Conservation (phyloP, 1,139 yeast genomes). For the Candida glucosophila region DNA sequence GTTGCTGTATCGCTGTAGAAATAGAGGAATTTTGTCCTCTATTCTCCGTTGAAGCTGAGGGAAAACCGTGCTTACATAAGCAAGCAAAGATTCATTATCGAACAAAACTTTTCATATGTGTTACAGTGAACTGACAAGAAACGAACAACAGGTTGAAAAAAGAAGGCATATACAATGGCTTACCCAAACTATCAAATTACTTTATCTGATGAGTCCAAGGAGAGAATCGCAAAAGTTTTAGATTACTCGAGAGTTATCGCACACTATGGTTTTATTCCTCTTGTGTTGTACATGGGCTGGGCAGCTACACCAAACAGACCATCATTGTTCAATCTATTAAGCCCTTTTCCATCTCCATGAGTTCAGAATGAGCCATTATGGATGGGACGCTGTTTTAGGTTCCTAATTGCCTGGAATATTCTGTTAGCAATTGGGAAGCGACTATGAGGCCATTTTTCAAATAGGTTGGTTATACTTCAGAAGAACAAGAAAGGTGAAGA, state of each 20-base stretch:
- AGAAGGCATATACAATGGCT: conserved; percentile 9
- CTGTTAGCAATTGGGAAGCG: neutral
- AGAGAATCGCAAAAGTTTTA: conserved; percentile 75
- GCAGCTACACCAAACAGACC: conserved; percentile 80
- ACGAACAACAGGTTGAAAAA: conserved; percentile 1
- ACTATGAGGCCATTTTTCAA: neutral
- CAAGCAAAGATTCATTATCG: no score
- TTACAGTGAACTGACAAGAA: no score
- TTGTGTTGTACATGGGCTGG: conserved; percentile 91
- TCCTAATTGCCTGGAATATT: neutral
- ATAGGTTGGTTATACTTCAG: no score
- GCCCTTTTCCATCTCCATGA: conserved; percentile 72
- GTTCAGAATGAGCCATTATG: conserved; percentile 1
- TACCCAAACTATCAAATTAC: conserved; percentile 24
- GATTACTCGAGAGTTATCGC: conserved; percentile 81
- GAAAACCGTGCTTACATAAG: no score
- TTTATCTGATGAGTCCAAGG: conserved; percentile 69
- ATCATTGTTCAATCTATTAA: conserved; percentile 61
- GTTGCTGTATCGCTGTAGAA: no score
- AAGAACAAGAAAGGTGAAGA: no score
- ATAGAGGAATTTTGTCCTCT: no score
- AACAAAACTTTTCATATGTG: no score
- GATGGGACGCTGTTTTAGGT: neutral
- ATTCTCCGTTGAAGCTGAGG: no score
- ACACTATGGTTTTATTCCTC: conserved; percentile 96